Percentiles rank a stretch among this genome's conserved stretches.
Evolutionary conservation across 352 stramenopile species (phyloP).

Genomic region (Globisporangium paddicum): DNA sequence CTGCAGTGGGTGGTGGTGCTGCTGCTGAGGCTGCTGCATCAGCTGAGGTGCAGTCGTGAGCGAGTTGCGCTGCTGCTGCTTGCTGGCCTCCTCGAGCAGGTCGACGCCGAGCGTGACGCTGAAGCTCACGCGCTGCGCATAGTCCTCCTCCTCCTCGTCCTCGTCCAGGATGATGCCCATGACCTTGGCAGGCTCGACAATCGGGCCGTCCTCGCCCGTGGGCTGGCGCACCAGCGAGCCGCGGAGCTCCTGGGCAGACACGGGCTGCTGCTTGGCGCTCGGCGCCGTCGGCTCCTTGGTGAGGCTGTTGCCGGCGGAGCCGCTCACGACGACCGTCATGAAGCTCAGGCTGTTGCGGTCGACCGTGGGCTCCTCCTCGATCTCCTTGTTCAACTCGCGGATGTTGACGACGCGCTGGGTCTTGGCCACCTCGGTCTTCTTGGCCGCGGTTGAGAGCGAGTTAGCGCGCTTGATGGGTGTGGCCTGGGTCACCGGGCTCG

Average conservation of each 20-base stretch:
- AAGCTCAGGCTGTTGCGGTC: slow-evolving; percentile 16
- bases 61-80: slow-evolving; percentile 52
- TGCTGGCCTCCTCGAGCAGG: slow-evolving; percentile 56
- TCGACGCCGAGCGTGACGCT: slow-evolving; percentile 77
- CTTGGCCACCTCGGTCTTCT: slow-evolving; percentile 61
- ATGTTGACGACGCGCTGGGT: slow-evolving; percentile 78
- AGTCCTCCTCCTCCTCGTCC: slow-evolving; percentile 39
- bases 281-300: slow-evolving; percentile 12
- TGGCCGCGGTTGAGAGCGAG: slow-evolving; percentile 29
- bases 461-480: slow-evolving; percentile 63
- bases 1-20: slow-evolving; percentile 13
- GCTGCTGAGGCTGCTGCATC: slow-evolving; percentile 4
- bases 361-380: slow-evolving; percentile 10
- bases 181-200: slow-evolving; percentile 66
- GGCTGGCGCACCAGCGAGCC: slow-evolving; percentile 52
- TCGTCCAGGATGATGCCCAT: slow-evolving; percentile 72
- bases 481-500: slow-evolving; percentile 10
- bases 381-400: slow-evolving; percentile 33
- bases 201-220: slow-evolving; percentile 68
- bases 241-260: slow-evolving; percentile 5
- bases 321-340: slow-evolving; percentile 48
- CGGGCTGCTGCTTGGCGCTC: slow-evolving; percentile 17
- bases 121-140: slow-evolving; percentile 70
- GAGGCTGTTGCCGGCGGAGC: slow-evolving; percentile 16
- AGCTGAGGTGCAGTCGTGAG: slow-evolving; percentile 23